Percentiles rank a stretch among this genome's conserved stretches.
Evolutionary conservation across 1,139 yeast genomes (phyloP).

Genomic region (Debaryomyces sp.): DNA sequence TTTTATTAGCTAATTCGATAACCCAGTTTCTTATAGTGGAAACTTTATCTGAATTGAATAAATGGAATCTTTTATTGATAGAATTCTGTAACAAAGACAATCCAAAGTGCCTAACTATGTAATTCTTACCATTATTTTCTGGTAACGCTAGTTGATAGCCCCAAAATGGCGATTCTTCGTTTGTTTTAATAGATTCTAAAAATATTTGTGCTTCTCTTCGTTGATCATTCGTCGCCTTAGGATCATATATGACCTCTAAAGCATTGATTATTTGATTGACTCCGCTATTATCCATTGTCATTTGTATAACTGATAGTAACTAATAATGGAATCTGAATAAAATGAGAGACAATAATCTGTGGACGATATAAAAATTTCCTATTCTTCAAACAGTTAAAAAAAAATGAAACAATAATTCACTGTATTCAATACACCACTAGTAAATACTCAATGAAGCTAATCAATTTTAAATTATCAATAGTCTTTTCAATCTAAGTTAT

Average conservation of each 20-base stretch:
- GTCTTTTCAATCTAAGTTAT: slow-evolving; percentile 1
- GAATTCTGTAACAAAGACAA: slow-evolving; percentile 77
- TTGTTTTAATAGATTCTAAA: slow-evolving; percentile 72
- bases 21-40: slow-evolving; percentile 82
- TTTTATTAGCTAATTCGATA: slow-evolving; percentile 68
- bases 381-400: slow-evolving; percentile 3
- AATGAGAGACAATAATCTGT: slow-evolving; percentile 4
- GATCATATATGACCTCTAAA: slow-evolving; percentile 74
- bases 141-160: slow-evolving; percentile 82
- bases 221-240: slow-evolving; percentile 64
- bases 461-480: background rate
- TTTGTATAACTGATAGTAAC: slow-evolving; percentile 7
- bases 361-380: background rate
- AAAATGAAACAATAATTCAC: background rate
- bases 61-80: slow-evolving; percentile 54
- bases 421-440: background rate
- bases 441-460: background rate
- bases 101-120: slow-evolving; percentile 88
- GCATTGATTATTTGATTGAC: slow-evolving; percentile 75
- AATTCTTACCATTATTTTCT: slow-evolving; percentile 61
- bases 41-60: slow-evolving; percentile 65
- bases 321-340: slow-evolving; percentile 1
- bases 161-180: slow-evolving; percentile 88
- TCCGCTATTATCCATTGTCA: slow-evolving; percentile 66
- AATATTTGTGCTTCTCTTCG: slow-evolving; percentile 73